Conservation (phyloP, 306 rosid genomes). For the Vigna trinervia region DNA sequence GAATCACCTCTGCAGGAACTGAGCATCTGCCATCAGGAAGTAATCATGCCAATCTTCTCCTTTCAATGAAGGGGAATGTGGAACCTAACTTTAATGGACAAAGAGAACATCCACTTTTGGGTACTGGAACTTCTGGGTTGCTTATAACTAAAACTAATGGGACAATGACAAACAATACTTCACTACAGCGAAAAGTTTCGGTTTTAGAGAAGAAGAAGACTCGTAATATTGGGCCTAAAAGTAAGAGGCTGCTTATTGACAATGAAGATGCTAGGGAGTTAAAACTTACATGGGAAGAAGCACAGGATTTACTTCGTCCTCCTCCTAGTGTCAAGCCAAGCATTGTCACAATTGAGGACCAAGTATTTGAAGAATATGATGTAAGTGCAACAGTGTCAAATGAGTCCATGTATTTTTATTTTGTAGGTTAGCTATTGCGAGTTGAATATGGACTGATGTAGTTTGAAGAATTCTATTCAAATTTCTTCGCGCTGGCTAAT, state of each 20-base stretch:
- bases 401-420: slow-evolving; percentile 12
- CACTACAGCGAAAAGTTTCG: slow-evolving; percentile 53
- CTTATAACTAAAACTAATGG: slow-evolving; percentile 59
- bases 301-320: slow-evolving; percentile 97
- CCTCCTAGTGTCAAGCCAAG: slow-evolving; percentile 82
- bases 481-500: slow-evolving; percentile 39
- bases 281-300: slow-evolving; percentile 98
- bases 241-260: slow-evolving; percentile 80
- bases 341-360: slow-evolving; percentile 86
- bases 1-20: slow-evolving; percentile 54
- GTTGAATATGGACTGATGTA: slow-evolving; percentile 15
- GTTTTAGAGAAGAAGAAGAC: slow-evolving; percentile 79
- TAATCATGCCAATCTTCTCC: slow-evolving; percentile 57
- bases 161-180: slow-evolving; percentile 51
- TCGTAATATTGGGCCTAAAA: slow-evolving; percentile 89
- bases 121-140: slow-evolving; percentile 55
- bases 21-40: slow-evolving; percentile 70
- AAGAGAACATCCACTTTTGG: slow-evolving; percentile 54
- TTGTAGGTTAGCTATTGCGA: slow-evolving; percentile 6
- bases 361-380: slow-evolving; percentile 93
- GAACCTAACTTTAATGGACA: slow-evolving; percentile 53
- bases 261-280: slow-evolving; percentile 88
- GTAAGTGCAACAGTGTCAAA: slow-evolving; percentile 57
- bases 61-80: slow-evolving; percentile 53
- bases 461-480: slow-evolving; percentile 37